Evolutionary conservation across 2,329 filamentous ascomycete genomes (phyloP), one percentile per base, ranked within the genome.

Genomic region (Fusarium poae): DNA sequence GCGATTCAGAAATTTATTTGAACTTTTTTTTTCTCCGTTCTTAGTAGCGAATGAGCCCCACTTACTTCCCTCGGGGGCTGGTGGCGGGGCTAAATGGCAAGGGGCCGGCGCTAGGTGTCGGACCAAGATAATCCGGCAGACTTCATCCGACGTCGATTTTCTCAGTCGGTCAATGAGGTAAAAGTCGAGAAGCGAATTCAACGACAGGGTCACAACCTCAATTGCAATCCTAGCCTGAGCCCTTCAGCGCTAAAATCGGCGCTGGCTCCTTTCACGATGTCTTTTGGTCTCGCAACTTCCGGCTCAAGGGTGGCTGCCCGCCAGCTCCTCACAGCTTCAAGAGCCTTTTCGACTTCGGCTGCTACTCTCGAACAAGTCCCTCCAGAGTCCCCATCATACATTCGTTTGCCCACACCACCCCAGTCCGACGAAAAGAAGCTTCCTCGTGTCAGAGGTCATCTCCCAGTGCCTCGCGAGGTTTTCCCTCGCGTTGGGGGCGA

Each of bases 311-410:
- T 71, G 44, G 65, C 71, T 48, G 58, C 74, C 42, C 71, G 73
- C 46, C 75, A 75, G 52, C 68, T 75, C 54, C 51, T 73, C n/a
- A 39, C 62, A 40, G 54, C 68, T 16, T 64, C 73, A n/a, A 74
- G 78, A 60, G 66, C 68, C 34, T 78, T 81, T 61, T 79, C 79
- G 23, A 77, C 76, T 10, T 78, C 78, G 25, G 68, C 76, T 52
- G 68, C 77, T 46, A 79, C 80, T 74, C 59, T 77, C 75, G 80
- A 88, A 62, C 82, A 83, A 46, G 92, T 94, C 68, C 91, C 91
- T 20, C 95, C 96, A 49, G 92, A 97, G 78, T 97, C 94, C 35
- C 95, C 96, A 46, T 87, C 88, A 69, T 98, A 92, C 83, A 92
- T 98, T 81, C 89, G 93, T 70, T 84, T 97, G 57, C 95, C 94